Evolutionary conservation across 164 flowering plant species (phyloP).

Genomic region (Cinnamomum chago): DNA sequence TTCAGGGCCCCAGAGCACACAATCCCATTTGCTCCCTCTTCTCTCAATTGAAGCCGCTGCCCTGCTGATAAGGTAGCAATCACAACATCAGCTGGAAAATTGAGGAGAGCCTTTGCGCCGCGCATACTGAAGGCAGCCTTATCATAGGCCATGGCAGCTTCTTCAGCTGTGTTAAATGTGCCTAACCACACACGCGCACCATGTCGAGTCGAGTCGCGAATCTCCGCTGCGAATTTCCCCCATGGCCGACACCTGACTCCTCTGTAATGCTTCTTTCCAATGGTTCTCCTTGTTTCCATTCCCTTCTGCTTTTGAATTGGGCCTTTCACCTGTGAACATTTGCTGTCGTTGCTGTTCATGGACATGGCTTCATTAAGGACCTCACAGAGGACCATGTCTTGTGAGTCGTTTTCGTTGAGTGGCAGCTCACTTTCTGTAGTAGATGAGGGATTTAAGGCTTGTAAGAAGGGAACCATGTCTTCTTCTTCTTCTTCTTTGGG

Average conservation of each 20-base stretch:
- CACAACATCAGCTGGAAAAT: constrained; percentile 47
- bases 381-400: constrained; percentile 54
- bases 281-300: constrained; percentile 16
- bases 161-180: constrained; percentile 61
- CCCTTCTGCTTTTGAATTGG: background rate
- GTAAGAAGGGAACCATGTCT: background rate
- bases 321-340: background rate
- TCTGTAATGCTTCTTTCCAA: constrained; percentile 46
- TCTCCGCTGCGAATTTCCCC: constrained; percentile 79
- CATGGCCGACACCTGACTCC: constrained; percentile 82
- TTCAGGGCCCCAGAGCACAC: background rate
- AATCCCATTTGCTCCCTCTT: background rate
- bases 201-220: constrained; percentile 53
- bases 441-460: background rate
- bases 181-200: constrained; percentile 71
- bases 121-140: constrained; percentile 65
- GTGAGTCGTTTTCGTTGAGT: constrained; percentile 54
- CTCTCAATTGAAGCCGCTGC: background rate
- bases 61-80: background rate
- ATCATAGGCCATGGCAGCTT: constrained; percentile 75
- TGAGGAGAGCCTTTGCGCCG: constrained; percentile 61
- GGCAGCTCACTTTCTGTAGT: constrained; percentile 27
- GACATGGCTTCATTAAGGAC: constrained; percentile 45
- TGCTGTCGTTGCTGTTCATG: constrained; percentile 8
- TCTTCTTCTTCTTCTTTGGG: background rate